A percentile compares a stretch with the other conserved stretches of the same genome.
Evolutionary conservation across 306 rosid genomes (phyloP).

Genomic region (Mucuna pruriens): DNA sequence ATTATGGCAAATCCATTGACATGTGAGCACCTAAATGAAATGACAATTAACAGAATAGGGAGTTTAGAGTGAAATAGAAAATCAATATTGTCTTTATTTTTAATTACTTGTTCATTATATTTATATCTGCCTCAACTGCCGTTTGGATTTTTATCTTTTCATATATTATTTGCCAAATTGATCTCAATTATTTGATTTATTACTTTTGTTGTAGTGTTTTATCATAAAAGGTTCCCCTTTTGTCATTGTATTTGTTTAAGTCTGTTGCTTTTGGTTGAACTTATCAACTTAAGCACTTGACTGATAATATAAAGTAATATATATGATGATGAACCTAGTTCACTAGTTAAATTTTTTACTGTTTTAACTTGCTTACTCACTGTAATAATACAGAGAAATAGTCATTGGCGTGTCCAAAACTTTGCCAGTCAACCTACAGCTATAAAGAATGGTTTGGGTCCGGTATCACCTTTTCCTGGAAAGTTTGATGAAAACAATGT

Average conservation of each 20-base stretch:
- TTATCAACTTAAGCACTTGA: constrained; percentile 17
- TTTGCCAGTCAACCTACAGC: constrained; percentile 71
- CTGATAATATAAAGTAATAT: constrained; percentile 15
- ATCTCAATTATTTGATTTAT: constrained; percentile 4
- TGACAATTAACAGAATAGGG: constrained; percentile 1
- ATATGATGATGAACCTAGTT: constrained; percentile 19
- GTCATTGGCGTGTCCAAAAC: constrained; percentile 95
- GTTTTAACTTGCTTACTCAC: constrained; percentile 21
- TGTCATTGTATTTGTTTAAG: not conserved
- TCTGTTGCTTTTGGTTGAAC: constrained; percentile 7
- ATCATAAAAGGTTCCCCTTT: not conserved
- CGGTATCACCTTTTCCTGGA: constrained; percentile 68
- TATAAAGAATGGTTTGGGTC: constrained; percentile 68
- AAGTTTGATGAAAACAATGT: constrained; percentile 78
- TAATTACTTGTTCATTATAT: constrained; percentile 14
- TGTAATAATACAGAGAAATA: constrained; percentile 78
- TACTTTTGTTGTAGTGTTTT: not conserved
- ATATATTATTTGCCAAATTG: constrained; percentile 16
- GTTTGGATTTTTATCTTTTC: constrained; percentile 18
- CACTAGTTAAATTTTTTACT: constrained; percentile 25
- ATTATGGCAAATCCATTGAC: not conserved
- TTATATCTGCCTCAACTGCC: not conserved
- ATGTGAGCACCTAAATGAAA: not conserved
- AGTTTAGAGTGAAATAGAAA: constrained; percentile 13
- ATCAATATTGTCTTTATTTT: not conserved